Percentiles rank a stretch among this genome's conserved stretches.
phyloP scores from a whole-genome alignment of 2,329 filamentous ascomycete genomes.

The Fragosphaeria purpurea region DNA sequence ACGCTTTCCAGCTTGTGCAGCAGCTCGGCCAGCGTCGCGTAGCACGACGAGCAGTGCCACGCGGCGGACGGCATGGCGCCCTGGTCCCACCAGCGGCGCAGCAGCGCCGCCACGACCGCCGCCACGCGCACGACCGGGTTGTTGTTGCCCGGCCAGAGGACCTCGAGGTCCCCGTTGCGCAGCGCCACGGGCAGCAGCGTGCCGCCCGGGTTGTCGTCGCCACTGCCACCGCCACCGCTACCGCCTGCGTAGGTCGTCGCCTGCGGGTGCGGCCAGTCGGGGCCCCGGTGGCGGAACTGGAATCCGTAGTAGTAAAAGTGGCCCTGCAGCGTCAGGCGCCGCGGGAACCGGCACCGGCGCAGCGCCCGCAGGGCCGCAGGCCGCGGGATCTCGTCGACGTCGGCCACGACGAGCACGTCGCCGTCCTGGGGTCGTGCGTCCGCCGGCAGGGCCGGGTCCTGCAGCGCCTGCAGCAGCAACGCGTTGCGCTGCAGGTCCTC shows the following conservation, averaged over 20 bases:
- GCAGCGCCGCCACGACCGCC: constrained; percentile 14
- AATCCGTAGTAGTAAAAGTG: constrained; percentile 50
- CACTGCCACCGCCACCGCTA: constrained; percentile 21
- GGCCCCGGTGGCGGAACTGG: constrained; percentile 37
- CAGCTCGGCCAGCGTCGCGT: constrained; percentile 44
- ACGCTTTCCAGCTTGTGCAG: constrained; percentile 47
- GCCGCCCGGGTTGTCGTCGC: neutral
- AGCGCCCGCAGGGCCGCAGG: constrained; percentile 39
- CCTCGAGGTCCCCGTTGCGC: neutral
- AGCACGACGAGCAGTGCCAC: constrained; percentile 56
- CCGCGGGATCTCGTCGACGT: constrained; percentile 50
- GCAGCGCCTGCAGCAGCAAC: constrained; percentile 41
- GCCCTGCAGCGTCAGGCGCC: constrained; percentile 39
- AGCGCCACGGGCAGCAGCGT: neutral
- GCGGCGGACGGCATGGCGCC: constrained; percentile 37
- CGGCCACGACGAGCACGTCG: constrained; percentile 49
- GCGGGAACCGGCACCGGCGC: constrained; percentile 41
- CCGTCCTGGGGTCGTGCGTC: constrained; percentile 24
- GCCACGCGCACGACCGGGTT: too few relatives aligned
- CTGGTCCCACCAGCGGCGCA: constrained; percentile 31
- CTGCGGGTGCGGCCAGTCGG: constrained; percentile 48
- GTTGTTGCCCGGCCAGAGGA: neutral
- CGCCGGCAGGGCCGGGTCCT: constrained; percentile 23
- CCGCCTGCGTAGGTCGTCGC: constrained; percentile 43
- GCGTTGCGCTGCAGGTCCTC: constrained; percentile 44